phyloP scores from a whole-genome alignment of 345 rosid species.

The Dovyalis caffra region DNA sequence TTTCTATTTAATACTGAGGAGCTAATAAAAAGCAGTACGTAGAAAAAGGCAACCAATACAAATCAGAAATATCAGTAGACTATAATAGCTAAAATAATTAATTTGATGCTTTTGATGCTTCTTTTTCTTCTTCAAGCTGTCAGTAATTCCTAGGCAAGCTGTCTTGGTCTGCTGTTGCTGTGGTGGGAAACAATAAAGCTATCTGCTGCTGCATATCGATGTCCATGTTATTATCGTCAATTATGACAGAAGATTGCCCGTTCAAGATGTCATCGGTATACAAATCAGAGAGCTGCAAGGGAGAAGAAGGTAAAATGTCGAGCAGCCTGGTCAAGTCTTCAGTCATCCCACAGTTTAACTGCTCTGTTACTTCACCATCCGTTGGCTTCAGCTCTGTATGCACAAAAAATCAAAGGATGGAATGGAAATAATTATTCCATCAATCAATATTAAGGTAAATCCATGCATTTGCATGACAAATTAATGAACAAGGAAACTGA shows the following conservation, averaged over 20 bases:
- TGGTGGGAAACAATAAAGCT: constrained; percentile 49
- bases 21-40: too few relatives aligned
- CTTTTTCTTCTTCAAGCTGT: background rate
- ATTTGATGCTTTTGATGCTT: too few relatives aligned
- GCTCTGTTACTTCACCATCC: constrained; percentile 42
- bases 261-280: constrained; percentile 52
- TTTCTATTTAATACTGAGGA: too few relatives aligned
- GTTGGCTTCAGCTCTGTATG: constrained; percentile 28
- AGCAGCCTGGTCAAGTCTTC: constrained; percentile 50
- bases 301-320: constrained; percentile 25
- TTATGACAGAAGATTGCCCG: constrained; percentile 53
- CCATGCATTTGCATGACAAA: background rate
- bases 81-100: too few relatives aligned
- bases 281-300: constrained; percentile 36
- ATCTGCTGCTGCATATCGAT: constrained; percentile 56
- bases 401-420: background rate
- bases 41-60: too few relatives aligned
- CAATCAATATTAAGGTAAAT: background rate
- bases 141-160: constrained; percentile 49
- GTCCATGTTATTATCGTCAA: constrained; percentile 46
- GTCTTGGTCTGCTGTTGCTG: constrained; percentile 21
- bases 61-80: too few relatives aligned
- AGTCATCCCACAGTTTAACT: constrained; percentile 33
- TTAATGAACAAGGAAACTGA: constrained; percentile 6
- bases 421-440: background rate